These are phyloP conservation scores for Combretum micranthum DNA, from an alignment of 345 rosid genomes.

Conservation along the genomic window DNA sequence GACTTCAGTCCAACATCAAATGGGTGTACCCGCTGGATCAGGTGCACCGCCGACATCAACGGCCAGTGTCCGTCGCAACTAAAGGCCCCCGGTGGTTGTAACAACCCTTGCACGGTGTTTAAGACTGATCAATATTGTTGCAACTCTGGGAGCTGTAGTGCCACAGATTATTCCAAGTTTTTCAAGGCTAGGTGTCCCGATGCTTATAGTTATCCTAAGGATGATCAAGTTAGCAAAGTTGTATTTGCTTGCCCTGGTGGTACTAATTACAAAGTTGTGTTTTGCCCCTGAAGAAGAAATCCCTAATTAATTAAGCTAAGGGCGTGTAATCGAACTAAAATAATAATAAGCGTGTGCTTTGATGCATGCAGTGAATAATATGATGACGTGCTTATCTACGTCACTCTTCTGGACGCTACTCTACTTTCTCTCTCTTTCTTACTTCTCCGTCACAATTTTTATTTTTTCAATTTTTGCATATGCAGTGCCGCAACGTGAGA, in stretches of 20 bases:
- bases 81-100: slow-evolving; percentile 6
- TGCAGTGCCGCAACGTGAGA: too few relatives aligned
- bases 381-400: too few relatives aligned
- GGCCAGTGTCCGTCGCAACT: slow-evolving; percentile 16
- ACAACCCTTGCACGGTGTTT: slow-evolving; percentile 23
- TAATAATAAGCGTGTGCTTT: too few relatives aligned
- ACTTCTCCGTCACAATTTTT: too few relatives aligned
- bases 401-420: too few relatives aligned
- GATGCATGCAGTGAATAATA: too few relatives aligned
- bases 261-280: slow-evolving; percentile 24
- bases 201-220: slow-evolving; percentile 28
- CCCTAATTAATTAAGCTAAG: too few relatives aligned
- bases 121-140: slow-evolving; percentile 21
- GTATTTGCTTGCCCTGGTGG: slow-evolving; percentile 24
- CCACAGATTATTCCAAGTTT: slow-evolving; percentile 13
- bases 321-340: too few relatives aligned
- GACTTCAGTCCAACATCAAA: slow-evolving; percentile 18
- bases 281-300: slow-evolving; percentile 19
- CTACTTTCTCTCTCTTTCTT: too few relatives aligned
- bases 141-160: slow-evolving; percentile 7
- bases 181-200: slow-evolving; percentile 17
- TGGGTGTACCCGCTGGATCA: slow-evolving; percentile 11
- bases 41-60: slow-evolving; percentile 12
- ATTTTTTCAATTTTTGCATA: too few relatives aligned
- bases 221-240: slow-evolving; percentile 14